phyloP scores from a whole-genome alignment of 2,329 filamentous ascomycete species.

The Pseudopyrenochaeta lycopersici region DNA sequence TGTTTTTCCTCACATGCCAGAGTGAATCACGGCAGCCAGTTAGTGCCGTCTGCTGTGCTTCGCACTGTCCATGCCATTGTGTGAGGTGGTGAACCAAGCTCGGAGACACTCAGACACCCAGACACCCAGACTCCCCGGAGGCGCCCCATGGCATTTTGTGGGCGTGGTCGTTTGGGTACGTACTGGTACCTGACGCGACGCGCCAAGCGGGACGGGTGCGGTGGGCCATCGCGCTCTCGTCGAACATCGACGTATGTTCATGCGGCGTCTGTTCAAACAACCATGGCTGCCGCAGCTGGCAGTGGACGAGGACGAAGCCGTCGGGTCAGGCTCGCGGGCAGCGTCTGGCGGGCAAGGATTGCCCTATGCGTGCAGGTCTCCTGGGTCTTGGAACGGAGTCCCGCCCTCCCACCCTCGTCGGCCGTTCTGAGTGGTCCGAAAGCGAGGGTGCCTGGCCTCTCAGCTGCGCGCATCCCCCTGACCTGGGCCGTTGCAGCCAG shows the following conservation, averaged over 20 bases:
- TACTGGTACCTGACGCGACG: slow-evolving; percentile 13
- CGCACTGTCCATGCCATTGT: slow-evolving; percentile 12
- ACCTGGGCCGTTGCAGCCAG: slow-evolving; percentile 13
- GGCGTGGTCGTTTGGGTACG: slow-evolving; percentile 10
- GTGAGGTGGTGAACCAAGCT: slow-evolving; percentile 9
- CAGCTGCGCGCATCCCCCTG: slow-evolving; percentile 15
- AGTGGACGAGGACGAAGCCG: slow-evolving; percentile 19
- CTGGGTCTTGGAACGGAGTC: slow-evolving; percentile 21
- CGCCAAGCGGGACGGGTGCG: slow-evolving; percentile 9
- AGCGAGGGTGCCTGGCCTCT: slow-evolving; percentile 9
- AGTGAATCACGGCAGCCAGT: slow-evolving; percentile 10
- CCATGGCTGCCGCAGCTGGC: slow-evolving; percentile 4
- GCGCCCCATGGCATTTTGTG: slow-evolving; percentile 10
- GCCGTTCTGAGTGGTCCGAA: slow-evolving; percentile 18
- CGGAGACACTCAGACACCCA: slow-evolving; percentile 12
- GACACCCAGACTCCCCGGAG: no score
- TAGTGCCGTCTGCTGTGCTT: slow-evolving; percentile 12
- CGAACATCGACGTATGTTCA: slow-evolving; percentile 37
- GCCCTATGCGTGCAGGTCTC: slow-evolving; percentile 19
- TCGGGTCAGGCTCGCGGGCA: slow-evolving; percentile 24
- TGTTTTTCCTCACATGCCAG: slow-evolving; percentile 5
- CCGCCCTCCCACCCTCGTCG: slow-evolving; percentile 10
- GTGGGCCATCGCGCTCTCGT: slow-evolving; percentile 23
- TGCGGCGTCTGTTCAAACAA: slow-evolving; percentile 34
- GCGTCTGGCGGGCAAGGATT: slow-evolving; percentile 30